Evolutionary conservation across 2,329 filamentous ascomycete species (phyloP).

Genomic region (Periconia sp.): DNA sequence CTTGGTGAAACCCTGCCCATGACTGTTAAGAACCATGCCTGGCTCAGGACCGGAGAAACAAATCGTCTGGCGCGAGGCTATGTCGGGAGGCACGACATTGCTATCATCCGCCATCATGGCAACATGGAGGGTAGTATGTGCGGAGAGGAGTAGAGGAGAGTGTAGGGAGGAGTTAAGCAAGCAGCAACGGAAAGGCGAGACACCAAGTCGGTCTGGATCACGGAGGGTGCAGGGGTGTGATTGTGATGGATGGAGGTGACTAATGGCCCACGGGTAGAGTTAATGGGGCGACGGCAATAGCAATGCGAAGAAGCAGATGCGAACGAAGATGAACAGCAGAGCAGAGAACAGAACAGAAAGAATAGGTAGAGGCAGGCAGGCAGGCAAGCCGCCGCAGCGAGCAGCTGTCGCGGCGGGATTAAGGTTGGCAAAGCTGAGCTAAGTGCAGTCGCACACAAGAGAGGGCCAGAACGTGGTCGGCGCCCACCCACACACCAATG

Average conservation of each 20-base stretch:
- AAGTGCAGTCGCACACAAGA: not conserved
- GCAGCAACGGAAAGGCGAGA: constrained; percentile 1
- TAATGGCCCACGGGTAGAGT: no score
- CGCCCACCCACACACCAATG: not conserved
- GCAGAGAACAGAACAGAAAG: no score
- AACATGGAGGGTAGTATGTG: constrained; percentile 15
- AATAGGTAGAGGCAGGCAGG: no score
- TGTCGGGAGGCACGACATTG: constrained; percentile 38
- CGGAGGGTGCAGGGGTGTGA: not conserved
- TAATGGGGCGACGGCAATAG: no score
- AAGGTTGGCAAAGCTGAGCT: not conserved
- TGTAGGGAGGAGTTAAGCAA: not conserved
- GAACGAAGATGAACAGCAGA: no score
- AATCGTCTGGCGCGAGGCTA: constrained; percentile 46
- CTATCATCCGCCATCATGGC: constrained; percentile 32
- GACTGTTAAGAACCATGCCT: constrained; percentile 48
- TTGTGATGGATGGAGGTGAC: not conserved
- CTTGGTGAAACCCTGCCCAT: constrained; percentile 47
- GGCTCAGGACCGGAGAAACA: constrained; percentile 45
- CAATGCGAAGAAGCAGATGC: no score
- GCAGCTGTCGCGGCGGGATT: not conserved
- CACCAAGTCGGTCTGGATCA: not conserved
- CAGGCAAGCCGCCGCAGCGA: no score
- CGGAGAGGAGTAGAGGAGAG: not conserved
- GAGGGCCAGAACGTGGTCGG: not conserved